Evolutionary conservation across 768 basidiomycete species (phyloP), one percentile per base, ranked within the genome.

Genomic region (Exidia glandulosa): DNA sequence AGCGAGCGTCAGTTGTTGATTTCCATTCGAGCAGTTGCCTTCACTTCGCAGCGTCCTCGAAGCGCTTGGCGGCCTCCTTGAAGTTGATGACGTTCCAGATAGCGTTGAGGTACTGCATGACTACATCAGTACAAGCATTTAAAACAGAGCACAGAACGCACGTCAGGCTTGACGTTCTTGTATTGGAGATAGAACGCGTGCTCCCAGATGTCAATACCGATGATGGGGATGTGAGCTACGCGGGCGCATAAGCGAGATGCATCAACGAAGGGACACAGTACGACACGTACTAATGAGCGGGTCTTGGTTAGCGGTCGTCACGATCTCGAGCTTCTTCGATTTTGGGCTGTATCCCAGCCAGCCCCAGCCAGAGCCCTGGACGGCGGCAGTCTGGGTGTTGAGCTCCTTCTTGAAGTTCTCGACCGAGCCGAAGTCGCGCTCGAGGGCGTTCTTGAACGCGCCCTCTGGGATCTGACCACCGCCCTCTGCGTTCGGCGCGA

Each of bases 321-420:
- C 84, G 57, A 96, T 82, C 72, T 95, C 94, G 56, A 99, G 83
- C 73, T 81, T 87, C 72, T 85, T 82, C 37, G 77, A 81, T 29
- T 69, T 64, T 14, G 79, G 60, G 70, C 87, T 87, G 69, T 82
- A 89, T 32, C 89, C 92, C 88, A 99, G 80, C 96, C 96, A 99
- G 50, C 94, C 95, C 96, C 96, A 99, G 2, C 96, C 96, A 65
- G 89, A 92, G 30, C 96, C 96, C 74, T 99, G 96, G 59, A 99
- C 88, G 57, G 81, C 93, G 32, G 88, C 92, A 27, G 95, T 95
- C 63, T 80, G 81, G 29, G 93, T 74, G 73, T 95, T 97, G 72
- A 97, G 82, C 63, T 81, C 78, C 66, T 84, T 86, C 79, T 95
- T 94, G 71, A 98, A 85, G 27, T 74, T 82, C 14, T 94, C 93